Evolutionary conservation across 78 protist genomes (phyloP), one percentile per base, ranked within the genome.

Genomic region (Dictyostelium capitatum): DNA sequence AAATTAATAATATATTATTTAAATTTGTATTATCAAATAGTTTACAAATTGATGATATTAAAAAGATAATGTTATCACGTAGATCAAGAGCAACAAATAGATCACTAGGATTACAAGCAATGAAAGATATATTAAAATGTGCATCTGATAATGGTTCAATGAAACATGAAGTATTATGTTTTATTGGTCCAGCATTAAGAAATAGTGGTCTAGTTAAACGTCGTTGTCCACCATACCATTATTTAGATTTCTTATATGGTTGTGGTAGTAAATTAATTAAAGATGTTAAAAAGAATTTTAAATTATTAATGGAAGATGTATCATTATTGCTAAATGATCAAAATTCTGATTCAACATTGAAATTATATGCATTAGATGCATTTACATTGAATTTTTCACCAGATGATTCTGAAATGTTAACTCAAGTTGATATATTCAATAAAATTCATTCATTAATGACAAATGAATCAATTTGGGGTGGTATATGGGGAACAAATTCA

Each of bases 131-230:
- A 11, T 23, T 91, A 23, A 79, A 81, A 32, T 91, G 92, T 43
- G 82, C 90, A 4, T 75, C 89, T 25, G 89, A 91, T 30, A 90
- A 82, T 23, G 43, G 43, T 3, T 30, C 82, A 0, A 91, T 91
- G 95, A 91, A 83, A 73, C 84, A 54, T 4, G 95, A 91, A 15
- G 89, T 56, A 43, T 37, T 91, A 20, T 77, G 90, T 47, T 81
- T 74, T n/a, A 78, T 91, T 37, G 95, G 95, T 0, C 95, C 95
- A 6, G 95, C 95, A 53, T 72, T 91, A 6, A 59, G 95, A 79
- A 91, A 91, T 62, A 82, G 83, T 59, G 87, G 85, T 4, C 23
- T 75, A 3, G 95, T 83, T 2, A 80, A 77, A 50, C 47, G 80
- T 43, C 25, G 93, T 47, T 74, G 80, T 43, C 90, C 95, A 53